These are phyloP conservation scores for Xerocomus potaroensis DNA, from an alignment of 768 basidiomycete species.

Conservation along the genomic window DNA sequence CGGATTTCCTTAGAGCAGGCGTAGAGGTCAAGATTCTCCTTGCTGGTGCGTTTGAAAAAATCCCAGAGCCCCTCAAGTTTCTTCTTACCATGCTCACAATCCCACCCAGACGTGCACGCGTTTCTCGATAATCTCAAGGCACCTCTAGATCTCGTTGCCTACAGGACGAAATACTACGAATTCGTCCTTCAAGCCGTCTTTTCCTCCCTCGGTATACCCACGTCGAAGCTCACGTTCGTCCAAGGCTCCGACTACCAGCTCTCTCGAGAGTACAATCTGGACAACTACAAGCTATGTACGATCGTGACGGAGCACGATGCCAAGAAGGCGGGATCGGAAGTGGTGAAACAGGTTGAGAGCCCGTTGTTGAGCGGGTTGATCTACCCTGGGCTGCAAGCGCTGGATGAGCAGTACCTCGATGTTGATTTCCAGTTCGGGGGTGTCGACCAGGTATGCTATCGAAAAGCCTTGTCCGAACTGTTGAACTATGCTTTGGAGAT, in stretches of 20 bases:
- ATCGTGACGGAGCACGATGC: constrained; percentile 94
- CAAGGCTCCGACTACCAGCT: constrained; percentile 93
- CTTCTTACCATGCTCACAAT: too few relatives aligned
- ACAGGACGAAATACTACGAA: constrained; percentile 90
- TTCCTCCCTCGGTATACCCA: constrained; percentile 85
- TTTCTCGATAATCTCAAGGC: constrained; percentile 98
- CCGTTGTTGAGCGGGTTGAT: constrained; percentile 87
- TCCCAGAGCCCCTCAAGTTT: too few relatives aligned
- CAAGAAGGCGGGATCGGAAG: constrained; percentile 97
- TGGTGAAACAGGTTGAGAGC: constrained; percentile 95
- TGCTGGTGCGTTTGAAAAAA: constrained; percentile 62
- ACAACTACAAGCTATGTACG: constrained; percentile 91
- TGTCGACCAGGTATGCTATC: constrained; percentile 77
- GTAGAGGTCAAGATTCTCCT: constrained; percentile 83
- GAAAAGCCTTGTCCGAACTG: background rate
- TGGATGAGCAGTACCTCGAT: constrained; percentile 95
- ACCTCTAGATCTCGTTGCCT: constrained; percentile 82
- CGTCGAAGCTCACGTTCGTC: constrained; percentile 76
- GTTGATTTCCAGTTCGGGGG: constrained; percentile 99
- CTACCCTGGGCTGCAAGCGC: constrained; percentile 94
- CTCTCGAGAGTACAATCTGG: constrained; percentile 85
- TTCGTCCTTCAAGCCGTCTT: constrained; percentile 79
- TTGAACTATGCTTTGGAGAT: background rate
- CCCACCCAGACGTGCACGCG: constrained; percentile 87
- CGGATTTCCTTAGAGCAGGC: constrained; percentile 92